phyloP scores from a whole-genome alignment of 1,139 yeast genomes.

The Pneumocystis sp. region DNA sequence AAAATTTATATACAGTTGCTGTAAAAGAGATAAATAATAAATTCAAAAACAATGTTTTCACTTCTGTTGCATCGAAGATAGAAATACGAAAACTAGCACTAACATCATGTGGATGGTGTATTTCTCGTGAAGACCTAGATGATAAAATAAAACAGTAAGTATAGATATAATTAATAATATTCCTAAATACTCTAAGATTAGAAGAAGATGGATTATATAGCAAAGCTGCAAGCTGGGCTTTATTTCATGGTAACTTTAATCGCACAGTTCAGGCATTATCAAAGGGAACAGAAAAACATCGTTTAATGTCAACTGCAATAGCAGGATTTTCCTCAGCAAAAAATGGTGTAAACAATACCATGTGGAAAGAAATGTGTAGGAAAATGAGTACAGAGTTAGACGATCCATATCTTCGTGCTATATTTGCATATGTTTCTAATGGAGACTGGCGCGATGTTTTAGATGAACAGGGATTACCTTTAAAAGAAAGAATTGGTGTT shows the following conservation, averaged over 20 bases:
- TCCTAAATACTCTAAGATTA: background rate
- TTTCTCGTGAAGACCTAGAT: constrained; percentile 62
- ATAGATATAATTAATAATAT: background rate
- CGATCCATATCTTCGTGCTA: constrained; percentile 78
- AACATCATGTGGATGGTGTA: constrained; percentile 84
- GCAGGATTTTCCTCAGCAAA: constrained; percentile 81
- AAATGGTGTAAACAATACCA: constrained; percentile 42
- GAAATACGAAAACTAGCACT: constrained; percentile 61
- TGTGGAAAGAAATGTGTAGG: constrained; percentile 91
- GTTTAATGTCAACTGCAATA: constrained; percentile 82
- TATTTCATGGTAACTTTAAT: constrained; percentile 76
- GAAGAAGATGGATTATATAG: constrained; percentile 35
- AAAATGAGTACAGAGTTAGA: constrained; percentile 73
- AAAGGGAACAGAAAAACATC: constrained; percentile 41
- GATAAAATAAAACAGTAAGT: constrained; percentile 20
- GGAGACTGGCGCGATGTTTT: constrained; percentile 94
- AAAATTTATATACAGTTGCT: constrained; percentile 3
- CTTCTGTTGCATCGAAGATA: constrained; percentile 13
- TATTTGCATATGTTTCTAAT: constrained; percentile 86
- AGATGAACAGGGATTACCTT: constrained; percentile 76
- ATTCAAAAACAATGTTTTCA: constrained; percentile 18
- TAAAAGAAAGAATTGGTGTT: constrained; percentile 77
- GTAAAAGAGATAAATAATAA: constrained; percentile 13
- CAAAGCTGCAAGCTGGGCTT: constrained; percentile 97
- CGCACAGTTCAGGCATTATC: constrained; percentile 61